Evolutionary conservation across 2,329 filamentous ascomycete species (phyloP), one percentile per base, ranked within the genome.

Genomic region (Drechslerella coelobrocha): DNA sequence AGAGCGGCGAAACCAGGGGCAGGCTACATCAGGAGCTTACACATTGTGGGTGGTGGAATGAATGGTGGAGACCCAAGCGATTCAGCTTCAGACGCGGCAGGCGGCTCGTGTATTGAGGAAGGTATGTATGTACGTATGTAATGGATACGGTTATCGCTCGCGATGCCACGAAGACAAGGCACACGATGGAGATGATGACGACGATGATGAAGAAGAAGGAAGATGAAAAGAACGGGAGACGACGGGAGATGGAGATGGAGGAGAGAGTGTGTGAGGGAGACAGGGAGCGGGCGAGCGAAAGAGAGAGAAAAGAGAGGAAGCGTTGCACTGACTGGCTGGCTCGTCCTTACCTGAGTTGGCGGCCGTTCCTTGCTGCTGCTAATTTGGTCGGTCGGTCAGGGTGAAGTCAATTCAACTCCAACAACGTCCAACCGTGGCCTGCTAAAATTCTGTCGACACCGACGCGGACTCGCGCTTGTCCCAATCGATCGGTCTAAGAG

Each of bases 311-410:
- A 48, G 54, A 45, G 9, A 24, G 19, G 29, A 39, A 39, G 34
- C 34, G 34, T 39, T n/a, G n/a, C n/a, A n/a, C n/a, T 39, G 34
- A 39, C 12, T 39, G 34, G 12, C 34, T 39, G 34, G 34, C 29
- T 34, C 34, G 34, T 39, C 34, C 34, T 39, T 39, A 39, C n/a
- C 54, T 45, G 54, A 21, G 34, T 41, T 26, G 19, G 54, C 37
- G 19, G 43, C 43, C 43, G n/a, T n/a, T 17, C 51, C 51, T 21
- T 54, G 14, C 10, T 27, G 23, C 37, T 55, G 57, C 57, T 55
- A 69, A 69, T 69, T 69, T 69, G 23, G 43, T 26, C 43, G 14
- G 43, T 48, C 43, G 43, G 65, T 69, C 65, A 69, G 65, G 65
- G 63, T 57, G 65, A 69, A 59, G n/a, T n/a, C n/a, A n/a, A n/a